A percentile compares a stretch with the other conserved stretches of the same genome.
Evolutionary conservation across 352 stramenopile genomes (phyloP).

Genomic region (Phytophthora hybrid): DNA sequence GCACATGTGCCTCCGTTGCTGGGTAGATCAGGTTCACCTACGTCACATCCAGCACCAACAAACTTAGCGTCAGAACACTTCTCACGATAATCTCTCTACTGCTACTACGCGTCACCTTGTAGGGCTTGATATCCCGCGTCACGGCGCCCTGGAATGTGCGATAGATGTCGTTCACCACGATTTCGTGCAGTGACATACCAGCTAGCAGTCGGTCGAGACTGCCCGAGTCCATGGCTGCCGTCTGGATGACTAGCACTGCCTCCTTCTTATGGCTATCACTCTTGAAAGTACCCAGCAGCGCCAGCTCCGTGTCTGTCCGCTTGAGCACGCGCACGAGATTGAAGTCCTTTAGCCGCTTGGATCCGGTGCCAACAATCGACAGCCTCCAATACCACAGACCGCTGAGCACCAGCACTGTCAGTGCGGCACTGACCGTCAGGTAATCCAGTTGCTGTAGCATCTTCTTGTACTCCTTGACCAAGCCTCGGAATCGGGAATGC

Average conservation of each 20-base stretch:
- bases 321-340: constrained; percentile 79
- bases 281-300: constrained; percentile 74
- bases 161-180: constrained; percentile 90
- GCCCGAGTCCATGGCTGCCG: constrained; percentile 59
- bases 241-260: constrained; percentile 70
- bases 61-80: background rate
- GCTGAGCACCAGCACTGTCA: constrained; percentile 37
- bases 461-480: background rate
- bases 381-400: constrained; percentile 46
- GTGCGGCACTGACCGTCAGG: constrained; percentile 30
- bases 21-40: constrained; percentile 87
- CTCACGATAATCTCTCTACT: background rate
- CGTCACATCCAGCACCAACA: background rate
- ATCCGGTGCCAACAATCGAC: constrained; percentile 27
- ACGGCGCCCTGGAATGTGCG: constrained; percentile 79
- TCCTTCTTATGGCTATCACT: constrained; percentile 67
- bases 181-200: constrained; percentile 71
- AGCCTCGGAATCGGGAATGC: background rate
- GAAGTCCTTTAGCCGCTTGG: too few species aligned
- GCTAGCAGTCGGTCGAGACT: constrained; percentile 51
- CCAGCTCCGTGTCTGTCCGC: constrained; percentile 66
- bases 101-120: constrained; percentile 53
- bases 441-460: constrained; percentile 34
- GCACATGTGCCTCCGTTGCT: constrained; percentile 79
- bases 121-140: constrained; percentile 72